These are phyloP conservation scores for Platanthera guangdongensis DNA, from an alignment of 106 monocot genomes.

Conservation along the genomic window DNA sequence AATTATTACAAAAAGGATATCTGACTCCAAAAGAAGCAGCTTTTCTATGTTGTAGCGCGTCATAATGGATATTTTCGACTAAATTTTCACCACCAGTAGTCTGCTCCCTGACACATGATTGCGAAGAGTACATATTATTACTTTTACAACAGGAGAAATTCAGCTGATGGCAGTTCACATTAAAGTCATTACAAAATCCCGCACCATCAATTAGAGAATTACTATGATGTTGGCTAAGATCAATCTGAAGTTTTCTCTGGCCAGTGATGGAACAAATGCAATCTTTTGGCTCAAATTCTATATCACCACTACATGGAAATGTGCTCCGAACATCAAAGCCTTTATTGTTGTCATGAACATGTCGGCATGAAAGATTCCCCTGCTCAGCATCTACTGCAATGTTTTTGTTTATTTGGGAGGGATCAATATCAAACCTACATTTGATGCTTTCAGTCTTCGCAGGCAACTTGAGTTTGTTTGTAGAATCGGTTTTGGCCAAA, in stretches of 20 bases:
- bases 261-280: conserved; percentile 5
- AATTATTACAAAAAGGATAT: not conserved
- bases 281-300: not conserved
- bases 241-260: conserved; percentile 11
- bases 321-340: not conserved
- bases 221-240: conserved; percentile 16
- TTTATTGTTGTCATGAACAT: conserved; percentile 4
- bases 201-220: conserved; percentile 11
- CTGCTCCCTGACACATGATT: conserved; percentile 9
- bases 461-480: conserved; percentile 1
- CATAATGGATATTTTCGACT: conserved; percentile 3
- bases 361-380: conserved; percentile 1
- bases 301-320: conserved; percentile 1
- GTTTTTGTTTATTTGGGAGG: not conserved
- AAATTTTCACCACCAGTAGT: conserved; percentile 6
- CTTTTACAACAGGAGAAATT: conserved; percentile 8
- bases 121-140: not conserved
- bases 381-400: conserved; percentile 8
- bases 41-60: not conserved
- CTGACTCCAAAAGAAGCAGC: not conserved
- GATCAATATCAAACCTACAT: not conserved
- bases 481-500: conserved; percentile 15
- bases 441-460: conserved; percentile 9
- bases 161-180: conserved; percentile 5
- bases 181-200: conserved; percentile 10